Conservation (phyloP, 768 basidiomycete genomes). For the Coprinellus aureogranulatus region DNA sequence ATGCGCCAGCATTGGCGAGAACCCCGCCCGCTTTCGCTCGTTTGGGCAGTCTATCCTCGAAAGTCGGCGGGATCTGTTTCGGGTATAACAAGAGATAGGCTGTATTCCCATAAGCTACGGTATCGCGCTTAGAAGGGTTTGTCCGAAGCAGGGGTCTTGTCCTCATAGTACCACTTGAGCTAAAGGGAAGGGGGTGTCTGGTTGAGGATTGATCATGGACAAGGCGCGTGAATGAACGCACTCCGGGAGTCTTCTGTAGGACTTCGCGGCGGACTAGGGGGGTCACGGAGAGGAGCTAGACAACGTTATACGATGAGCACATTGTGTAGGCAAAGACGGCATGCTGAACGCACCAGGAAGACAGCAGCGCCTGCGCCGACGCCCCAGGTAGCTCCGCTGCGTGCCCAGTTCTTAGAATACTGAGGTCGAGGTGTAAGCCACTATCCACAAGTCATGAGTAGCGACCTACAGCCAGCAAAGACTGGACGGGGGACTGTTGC, state of each 20-base stretch:
- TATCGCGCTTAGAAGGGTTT: conserved; percentile 78
- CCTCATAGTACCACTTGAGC: conserved; percentile 72
- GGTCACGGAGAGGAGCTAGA: conserved; percentile 74
- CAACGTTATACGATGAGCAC: not conserved
- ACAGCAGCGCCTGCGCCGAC: conserved; percentile 63
- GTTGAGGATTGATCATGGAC: conserved; percentile 6
- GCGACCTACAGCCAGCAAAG: conserved; percentile 37
- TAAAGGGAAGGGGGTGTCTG: conserved; percentile 24
- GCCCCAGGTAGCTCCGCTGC: conserved; percentile 69
- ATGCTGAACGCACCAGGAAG: conserved; percentile 53
- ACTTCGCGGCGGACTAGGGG: conserved; percentile 79
- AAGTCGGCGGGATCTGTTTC: no score
- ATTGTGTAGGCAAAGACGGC: not conserved
- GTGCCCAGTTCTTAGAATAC: conserved; percentile 57
- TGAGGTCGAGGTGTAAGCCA: conserved; percentile 19
- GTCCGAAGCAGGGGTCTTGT: conserved; percentile 77
- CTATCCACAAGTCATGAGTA: not conserved
- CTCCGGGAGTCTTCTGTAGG: conserved; percentile 70
- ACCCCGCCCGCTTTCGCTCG: no score
- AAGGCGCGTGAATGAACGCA: conserved; percentile 33
- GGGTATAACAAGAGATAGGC: no score
- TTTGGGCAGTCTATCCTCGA: no score
- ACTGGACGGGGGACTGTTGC: conserved; percentile 33
- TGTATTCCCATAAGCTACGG: conserved; percentile 2
- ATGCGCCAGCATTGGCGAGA: no score